Evolutionary conservation across 1,284 basidiomycete genomes (phyloP).

Genomic region (Singerocomus inundabilis): DNA sequence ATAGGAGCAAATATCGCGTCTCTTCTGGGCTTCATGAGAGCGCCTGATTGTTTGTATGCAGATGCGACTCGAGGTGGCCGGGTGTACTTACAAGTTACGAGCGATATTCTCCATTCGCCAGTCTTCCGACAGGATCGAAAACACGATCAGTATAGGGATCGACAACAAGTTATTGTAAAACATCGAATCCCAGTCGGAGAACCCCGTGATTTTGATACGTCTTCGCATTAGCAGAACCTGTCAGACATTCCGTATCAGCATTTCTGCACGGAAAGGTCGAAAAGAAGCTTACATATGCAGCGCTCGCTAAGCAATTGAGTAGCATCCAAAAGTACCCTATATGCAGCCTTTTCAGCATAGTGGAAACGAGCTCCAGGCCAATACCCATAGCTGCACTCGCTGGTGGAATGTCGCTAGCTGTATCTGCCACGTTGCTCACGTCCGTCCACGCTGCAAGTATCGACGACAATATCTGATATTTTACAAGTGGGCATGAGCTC

Average conservation of each 20-base stretch:
- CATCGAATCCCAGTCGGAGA: slow-evolving; percentile 99
- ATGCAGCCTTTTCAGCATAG: slow-evolving; percentile 60
- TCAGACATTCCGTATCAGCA: not conserved
- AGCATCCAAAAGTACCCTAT: slow-evolving; percentile 97
- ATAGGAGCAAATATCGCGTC: slow-evolving; percentile 78
- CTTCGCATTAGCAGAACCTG: slow-evolving; percentile 96
- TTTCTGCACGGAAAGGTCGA: slow-evolving; percentile 7
- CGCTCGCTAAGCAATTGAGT: slow-evolving; percentile 87
- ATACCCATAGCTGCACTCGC: slow-evolving; percentile 41
- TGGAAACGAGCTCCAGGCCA: slow-evolving; percentile 46
- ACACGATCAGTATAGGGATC: slow-evolving; percentile 84
- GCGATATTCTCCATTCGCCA: slow-evolving; percentile 82
- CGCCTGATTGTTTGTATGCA: slow-evolving; percentile 7
- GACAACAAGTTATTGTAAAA: slow-evolving; percentile 98
- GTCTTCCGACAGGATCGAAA: slow-evolving; percentile 86
- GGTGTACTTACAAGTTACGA: slow-evolving; percentile 78
- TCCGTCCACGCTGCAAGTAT: slow-evolving; percentile 96
- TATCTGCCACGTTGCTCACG: slow-evolving; percentile 55
- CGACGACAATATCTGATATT: slow-evolving; percentile 81
- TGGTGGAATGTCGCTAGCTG: slow-evolving; percentile 39
- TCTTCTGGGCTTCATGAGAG: slow-evolving; percentile 67
- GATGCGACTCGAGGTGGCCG: not conserved
- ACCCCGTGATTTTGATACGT: slow-evolving; percentile 95
- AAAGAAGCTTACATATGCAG: slow-evolving; percentile 75
- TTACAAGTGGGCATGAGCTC: not conserved